Evolutionary conservation across 306 rosid species (phyloP).

Genomic region (Crataegus laevigata): DNA sequence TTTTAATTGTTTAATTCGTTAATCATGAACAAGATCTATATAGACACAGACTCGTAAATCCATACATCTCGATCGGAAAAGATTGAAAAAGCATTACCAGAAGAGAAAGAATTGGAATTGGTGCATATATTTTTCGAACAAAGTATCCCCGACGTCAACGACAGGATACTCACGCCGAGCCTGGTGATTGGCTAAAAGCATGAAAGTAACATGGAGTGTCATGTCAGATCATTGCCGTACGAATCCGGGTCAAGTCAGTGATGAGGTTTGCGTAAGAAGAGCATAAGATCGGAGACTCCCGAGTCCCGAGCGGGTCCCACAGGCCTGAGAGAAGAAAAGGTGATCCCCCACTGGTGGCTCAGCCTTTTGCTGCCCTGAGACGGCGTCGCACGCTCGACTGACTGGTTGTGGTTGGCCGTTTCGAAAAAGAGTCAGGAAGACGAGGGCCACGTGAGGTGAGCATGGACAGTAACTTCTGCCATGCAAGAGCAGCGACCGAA

Average conservation of each 20-base stretch:
- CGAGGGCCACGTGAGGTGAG: slow-evolving; percentile 31
- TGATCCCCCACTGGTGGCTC: neutral
- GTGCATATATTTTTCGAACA: too few species aligned
- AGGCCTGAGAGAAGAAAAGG: neutral
- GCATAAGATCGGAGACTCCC: neutral
- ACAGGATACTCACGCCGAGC: neutral
- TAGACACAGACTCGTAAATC: too few species aligned
- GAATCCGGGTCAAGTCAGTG: neutral
- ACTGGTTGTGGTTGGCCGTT: neutral
- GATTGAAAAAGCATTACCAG: too few species aligned
- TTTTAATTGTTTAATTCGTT: too few species aligned
- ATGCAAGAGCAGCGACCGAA: neutral
- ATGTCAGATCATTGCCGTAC: neutral
- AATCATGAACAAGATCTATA: too few species aligned
- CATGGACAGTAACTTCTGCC: slow-evolving; percentile 35
- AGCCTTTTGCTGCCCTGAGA: neutral
- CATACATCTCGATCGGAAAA: too few species aligned
- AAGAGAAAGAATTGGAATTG: too few species aligned
- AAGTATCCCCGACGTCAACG: neutral
- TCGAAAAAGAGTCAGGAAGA: neutral
- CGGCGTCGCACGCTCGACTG: slow-evolving; percentile 19
- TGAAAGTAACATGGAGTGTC: neutral
- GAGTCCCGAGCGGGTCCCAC: neutral
- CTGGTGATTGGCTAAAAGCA: too few species aligned
- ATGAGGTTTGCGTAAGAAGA: slow-evolving; percentile 2